A percentile compares a stretch with the other conserved stretches of the same genome.
Evolutionary conservation across 345 rosid genomes (phyloP).

Genomic region (Alliaria petiolata): DNA sequence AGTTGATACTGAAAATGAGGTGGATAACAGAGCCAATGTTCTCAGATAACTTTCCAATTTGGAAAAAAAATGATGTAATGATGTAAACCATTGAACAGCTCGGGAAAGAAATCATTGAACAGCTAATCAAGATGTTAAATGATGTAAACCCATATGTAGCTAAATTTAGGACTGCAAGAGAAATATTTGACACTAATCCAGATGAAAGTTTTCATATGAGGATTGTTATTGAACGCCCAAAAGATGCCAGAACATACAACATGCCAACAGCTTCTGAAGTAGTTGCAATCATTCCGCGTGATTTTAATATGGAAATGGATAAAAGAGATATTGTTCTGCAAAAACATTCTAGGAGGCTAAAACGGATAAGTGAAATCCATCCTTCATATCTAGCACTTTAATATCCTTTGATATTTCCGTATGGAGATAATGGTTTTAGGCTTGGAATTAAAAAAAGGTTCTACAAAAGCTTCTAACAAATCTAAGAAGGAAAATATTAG

Average conservation of each 20-base stretch:
- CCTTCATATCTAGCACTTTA: background rate
- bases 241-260: background rate
- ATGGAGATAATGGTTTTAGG: background rate
- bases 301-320: background rate
- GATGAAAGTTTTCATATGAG: background rate
- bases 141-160: background rate
- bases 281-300: background rate
- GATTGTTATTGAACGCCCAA: background rate
- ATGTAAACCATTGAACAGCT: no score
- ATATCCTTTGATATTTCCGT: background rate
- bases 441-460: background rate
- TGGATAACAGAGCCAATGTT: no score
- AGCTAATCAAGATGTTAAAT: no score
- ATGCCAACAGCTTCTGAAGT: background rate
- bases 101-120: background rate
- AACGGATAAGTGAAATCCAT: background rate
- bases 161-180: background rate
- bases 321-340: background rate
- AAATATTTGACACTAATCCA: background rate
- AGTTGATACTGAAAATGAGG: no score
- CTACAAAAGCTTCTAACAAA: accelerated
- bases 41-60: no score
- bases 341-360: accelerated
- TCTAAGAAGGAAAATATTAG: background rate
- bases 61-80: no score